Base-by-base conservation (phyloP, 2,329 filamentous ascomycete species). In the Calonectria honghensis region DNA sequence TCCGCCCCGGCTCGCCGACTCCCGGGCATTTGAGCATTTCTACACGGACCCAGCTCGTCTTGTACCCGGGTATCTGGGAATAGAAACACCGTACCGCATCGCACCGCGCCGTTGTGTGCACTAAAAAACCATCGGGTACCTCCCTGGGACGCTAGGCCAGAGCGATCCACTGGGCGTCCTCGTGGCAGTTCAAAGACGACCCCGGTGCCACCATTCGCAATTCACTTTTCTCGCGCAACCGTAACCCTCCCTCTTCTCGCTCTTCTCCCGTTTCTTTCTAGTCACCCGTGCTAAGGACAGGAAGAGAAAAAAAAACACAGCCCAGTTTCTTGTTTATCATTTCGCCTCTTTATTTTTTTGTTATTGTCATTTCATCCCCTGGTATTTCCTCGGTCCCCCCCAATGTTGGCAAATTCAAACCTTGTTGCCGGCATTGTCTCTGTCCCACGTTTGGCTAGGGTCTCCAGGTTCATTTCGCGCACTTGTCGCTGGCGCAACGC, bases 401-500 rank as follows among this genome's bases (percentile, higher is more conserved):
- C 35, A 41, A 63, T 48, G 57, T 69, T 63, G 68, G 50, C 41
- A 54, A 20, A 52, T 24, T 27, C 66, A 52, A 31, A 27, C 51
- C 66, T 29, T 39, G 66, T 9, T 57, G 50, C 51, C 37, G 27
- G 24, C 37, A 45, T 31, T 54, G 24, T 54, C 32, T 31, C 35
- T 52, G 29, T 39, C 48, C 51, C 39, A 31, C 37, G 32, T 27
- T 50, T 39, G 66, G 52, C 45, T 32, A 61, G 54, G 68, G 68
- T 64, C 37, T 54, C 67, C 57, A 45, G 61, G 29, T 48, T 59
- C 51, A 61, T 63, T 57, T 51, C 39, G 41, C 61, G 41, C 61
- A 51, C 54, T 64, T 59, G 75, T 80, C 75, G 76, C 78, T 75
- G 70, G 70, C 77, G 76, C 77, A 76, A 77, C 75, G 73, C 73